Conservation (phyloP, 768 basidiomycete genomes). For the Lentinula edodes region DNA sequence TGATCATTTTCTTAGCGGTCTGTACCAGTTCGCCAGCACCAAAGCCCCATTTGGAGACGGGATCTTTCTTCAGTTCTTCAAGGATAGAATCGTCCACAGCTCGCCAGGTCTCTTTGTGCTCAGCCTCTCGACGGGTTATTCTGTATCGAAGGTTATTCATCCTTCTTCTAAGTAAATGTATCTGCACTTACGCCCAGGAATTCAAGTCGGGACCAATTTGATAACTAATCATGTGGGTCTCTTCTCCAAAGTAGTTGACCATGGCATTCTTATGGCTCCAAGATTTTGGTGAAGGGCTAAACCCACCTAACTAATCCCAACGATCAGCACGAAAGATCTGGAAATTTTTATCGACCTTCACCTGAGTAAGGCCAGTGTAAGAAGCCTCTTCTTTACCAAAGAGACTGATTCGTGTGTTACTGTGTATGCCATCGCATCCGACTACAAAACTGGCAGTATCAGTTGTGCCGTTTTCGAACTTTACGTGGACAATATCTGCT, state of each 20-base stretch:
- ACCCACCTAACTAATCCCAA: conserved; percentile 25
- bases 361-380: conserved; percentile 36
- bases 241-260: conserved; percentile 30
- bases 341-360: conserved; percentile 6
- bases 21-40: conserved; percentile 15
- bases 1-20: conserved; percentile 11
- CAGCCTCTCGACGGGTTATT: conserved; percentile 29
- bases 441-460: conserved; percentile 33
- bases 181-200: conserved; percentile 31
- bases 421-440: conserved; percentile 41
- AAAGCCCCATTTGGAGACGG: conserved; percentile 10
- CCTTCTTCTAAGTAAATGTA: background rate
- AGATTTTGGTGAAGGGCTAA: conserved; percentile 20
- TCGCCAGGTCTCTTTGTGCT: conserved; percentile 37
- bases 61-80: conserved; percentile 8
- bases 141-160: conserved; percentile 11
- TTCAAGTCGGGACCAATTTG: conserved; percentile 22
- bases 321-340: background rate
- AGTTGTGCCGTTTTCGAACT: conserved; percentile 27
- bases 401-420: conserved; percentile 28
- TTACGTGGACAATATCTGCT: conserved; percentile 23
- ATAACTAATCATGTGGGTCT: conserved; percentile 30
- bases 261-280: conserved; percentile 15
- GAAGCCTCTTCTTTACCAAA: conserved; percentile 29
- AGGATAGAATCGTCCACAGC: conserved; percentile 21